Conservation (phyloP, 495 filamentous ascomycete species). For the Aspergillus sparsus region DNA sequence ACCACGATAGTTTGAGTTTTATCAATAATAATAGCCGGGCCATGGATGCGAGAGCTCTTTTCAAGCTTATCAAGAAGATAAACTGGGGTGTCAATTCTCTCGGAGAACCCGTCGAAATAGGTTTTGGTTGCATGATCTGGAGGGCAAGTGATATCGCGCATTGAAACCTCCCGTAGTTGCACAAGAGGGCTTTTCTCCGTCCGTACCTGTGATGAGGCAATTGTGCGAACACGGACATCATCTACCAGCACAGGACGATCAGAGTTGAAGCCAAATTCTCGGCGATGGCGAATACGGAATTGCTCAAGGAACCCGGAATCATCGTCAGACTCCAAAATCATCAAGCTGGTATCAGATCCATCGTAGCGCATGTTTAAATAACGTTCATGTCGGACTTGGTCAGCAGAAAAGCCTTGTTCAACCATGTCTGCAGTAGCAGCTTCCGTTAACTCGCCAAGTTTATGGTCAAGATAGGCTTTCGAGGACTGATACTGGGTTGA, state of each 20-base stretch:
- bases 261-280: slow-evolving; percentile 57
- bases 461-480: slow-evolving; percentile 36
- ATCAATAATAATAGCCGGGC: slow-evolving; percentile 91
- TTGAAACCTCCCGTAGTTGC: slow-evolving; percentile 38
- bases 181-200: slow-evolving; percentile 44
- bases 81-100: slow-evolving; percentile 76
- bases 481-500: slow-evolving; percentile 42
- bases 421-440: slow-evolving; percentile 42
- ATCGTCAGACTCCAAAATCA: slow-evolving; percentile 49
- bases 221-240: slow-evolving; percentile 53
- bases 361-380: slow-evolving; percentile 58
- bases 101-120: slow-evolving; percentile 61
- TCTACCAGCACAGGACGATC: slow-evolving; percentile 53
- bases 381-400: slow-evolving; percentile 49
- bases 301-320: slow-evolving; percentile 43
- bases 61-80: slow-evolving; percentile 79
- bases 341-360: slow-evolving; percentile 54
- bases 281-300: slow-evolving; percentile 49
- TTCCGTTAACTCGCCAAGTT: slow-evolving; percentile 34
- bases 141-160: slow-evolving; percentile 29
- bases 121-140: slow-evolving; percentile 40
- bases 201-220: slow-evolving; percentile 45
- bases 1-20: slow-evolving; percentile 96
- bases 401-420: slow-evolving; percentile 39
- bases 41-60: slow-evolving; percentile 74